These are phyloP conservation scores for Scheffersomyces stambukii DNA, from an alignment of 1,139 yeast species.

Conservation along the genomic window DNA sequence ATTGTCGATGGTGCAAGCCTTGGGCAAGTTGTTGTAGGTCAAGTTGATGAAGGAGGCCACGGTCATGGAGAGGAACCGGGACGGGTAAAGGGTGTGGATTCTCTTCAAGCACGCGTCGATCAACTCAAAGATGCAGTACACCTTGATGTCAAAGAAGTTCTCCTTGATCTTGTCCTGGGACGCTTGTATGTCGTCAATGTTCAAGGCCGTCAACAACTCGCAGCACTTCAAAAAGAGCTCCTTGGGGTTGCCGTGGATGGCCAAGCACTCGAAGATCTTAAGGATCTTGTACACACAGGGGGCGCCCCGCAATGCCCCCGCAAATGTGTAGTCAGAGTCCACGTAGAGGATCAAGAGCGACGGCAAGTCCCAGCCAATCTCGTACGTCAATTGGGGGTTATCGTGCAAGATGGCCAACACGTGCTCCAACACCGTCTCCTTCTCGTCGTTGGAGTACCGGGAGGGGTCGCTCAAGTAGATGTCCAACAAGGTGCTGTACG, in stretches of 20 bases:
- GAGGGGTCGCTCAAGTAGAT: conserved; percentile 49
- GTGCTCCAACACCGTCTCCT: conserved; percentile 39
- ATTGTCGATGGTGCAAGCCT: conserved; percentile 15
- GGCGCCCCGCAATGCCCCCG: conserved; percentile 20
- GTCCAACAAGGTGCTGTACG: conserved; percentile 72
- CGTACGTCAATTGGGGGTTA: conserved; percentile 50
- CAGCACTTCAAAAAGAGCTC: conserved; percentile 69
- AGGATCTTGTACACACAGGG: conserved; percentile 38
- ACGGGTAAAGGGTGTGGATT: conserved; percentile 66
- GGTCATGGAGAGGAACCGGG: conserved; percentile 69
- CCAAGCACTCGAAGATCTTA: conserved; percentile 54
- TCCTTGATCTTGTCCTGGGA: conserved; percentile 17
- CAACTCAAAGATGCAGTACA: conserved; percentile 63
- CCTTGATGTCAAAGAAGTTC: conserved; percentile 48
- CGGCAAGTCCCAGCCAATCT: conserved; percentile 90
- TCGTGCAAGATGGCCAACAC: conserved; percentile 27
- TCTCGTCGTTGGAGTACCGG: conserved; percentile 46
- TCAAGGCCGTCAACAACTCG: conserved; percentile 47
- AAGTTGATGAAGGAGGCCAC: conserved; percentile 52
- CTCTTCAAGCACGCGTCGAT: conserved; percentile 48
- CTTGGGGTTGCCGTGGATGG: conserved; percentile 69
- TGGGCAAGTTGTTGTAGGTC: conserved; percentile 32
- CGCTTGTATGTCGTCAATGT: conserved; percentile 15
- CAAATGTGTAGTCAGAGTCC: conserved; percentile 22
- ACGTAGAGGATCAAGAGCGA: conserved; percentile 48